These are phyloP conservation scores for Cercis canadensis DNA, from an alignment of 306 rosid species.

Conservation along the genomic window DNA sequence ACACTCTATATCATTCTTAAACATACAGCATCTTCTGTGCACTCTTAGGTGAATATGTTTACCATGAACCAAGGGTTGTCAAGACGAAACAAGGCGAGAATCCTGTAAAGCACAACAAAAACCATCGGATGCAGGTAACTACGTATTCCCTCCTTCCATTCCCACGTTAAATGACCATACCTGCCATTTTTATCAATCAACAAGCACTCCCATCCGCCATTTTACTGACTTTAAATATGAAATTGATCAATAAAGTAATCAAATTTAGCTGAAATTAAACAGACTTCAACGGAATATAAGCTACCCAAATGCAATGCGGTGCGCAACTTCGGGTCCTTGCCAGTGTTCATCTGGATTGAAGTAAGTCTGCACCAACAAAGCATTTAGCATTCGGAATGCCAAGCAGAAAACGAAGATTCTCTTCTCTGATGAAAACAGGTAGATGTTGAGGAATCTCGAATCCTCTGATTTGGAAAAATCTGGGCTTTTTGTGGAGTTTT, in stretches of 20 bases:
- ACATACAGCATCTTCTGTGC: background rate
- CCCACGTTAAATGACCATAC: slow-evolving; percentile 96
- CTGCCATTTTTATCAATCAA: slow-evolving; percentile 44
- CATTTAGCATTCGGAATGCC: slow-evolving; percentile 75
- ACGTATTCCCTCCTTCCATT: slow-evolving; percentile 88
- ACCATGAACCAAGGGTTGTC: slow-evolving; percentile 89
- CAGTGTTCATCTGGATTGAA: slow-evolving; percentile 99
- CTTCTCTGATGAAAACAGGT: slow-evolving; percentile 40
- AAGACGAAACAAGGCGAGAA: slow-evolving; percentile 66
- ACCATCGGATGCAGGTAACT: slow-evolving; percentile 87
- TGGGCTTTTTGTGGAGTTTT: slow-evolving; percentile 15
- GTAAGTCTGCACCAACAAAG: slow-evolving; percentile 75
- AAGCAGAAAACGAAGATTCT: slow-evolving; percentile 57
- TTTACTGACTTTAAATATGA: background rate
- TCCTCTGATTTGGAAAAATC: slow-evolving; percentile 32
- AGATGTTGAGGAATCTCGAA: slow-evolving; percentile 2
- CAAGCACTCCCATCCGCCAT: slow-evolving; percentile 11
- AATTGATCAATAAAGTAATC: slow-evolving; percentile 11
- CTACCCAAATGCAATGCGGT: slow-evolving; percentile 79
- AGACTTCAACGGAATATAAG: background rate
- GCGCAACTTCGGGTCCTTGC: slow-evolving; percentile 98
- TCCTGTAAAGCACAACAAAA: slow-evolving; percentile 73
- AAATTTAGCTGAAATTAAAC: background rate
- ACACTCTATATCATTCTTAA: slow-evolving; percentile 1
- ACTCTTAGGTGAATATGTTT: slow-evolving; percentile 26